Percentiles rank a stretch among this genome's conserved stretches.
Evolutionary conservation across 2,329 filamentous ascomycete genomes (phyloP).

Genomic region (Colletotrichum tamarilloi): DNA sequence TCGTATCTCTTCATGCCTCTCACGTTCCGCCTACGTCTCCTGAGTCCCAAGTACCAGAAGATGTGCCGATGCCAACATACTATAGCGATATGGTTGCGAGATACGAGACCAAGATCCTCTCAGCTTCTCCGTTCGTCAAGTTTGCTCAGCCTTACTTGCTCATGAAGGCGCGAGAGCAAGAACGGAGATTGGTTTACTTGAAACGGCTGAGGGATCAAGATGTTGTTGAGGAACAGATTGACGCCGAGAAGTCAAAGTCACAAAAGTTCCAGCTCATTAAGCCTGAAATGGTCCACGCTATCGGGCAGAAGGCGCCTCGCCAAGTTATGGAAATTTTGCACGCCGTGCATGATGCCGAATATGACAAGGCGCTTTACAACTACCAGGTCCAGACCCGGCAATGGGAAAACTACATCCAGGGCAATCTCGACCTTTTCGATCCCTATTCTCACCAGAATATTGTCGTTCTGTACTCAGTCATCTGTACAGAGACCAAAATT

Average conservation of each 20-base stretch:
- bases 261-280: conserved; percentile 91
- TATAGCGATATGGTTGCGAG: conserved; percentile 96
- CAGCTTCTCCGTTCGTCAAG: conserved; percentile 94
- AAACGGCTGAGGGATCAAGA: conserved; percentile 85
- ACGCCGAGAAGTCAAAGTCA: conserved; percentile 71
- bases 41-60: conserved; percentile 75
- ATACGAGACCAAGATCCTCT: conserved; percentile 91
- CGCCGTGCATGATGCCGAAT: conserved; percentile 95
- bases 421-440: conserved; percentile 90
- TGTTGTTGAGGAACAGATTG: conserved; percentile 64
- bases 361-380: conserved; percentile 92
- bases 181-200: conserved; percentile 83
- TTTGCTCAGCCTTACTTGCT: conserved; percentile 94
- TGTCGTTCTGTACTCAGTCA: conserved; percentile 91
- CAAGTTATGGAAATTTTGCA: conserved; percentile 94
- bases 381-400: conserved; percentile 95
- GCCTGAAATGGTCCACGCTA: conserved; percentile 92
- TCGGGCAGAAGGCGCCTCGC: conserved; percentile 81
- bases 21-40: conserved; percentile 54
- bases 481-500: conserved; percentile 93
- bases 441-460: conserved; percentile 97
- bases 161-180: conserved; percentile 91
- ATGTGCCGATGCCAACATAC: conserved; percentile 87
- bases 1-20: conserved; percentile 54
- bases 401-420: conserved; percentile 95